phyloP scores from a whole-genome alignment of 345 rosid genomes.

The Punica granatum region DNA sequence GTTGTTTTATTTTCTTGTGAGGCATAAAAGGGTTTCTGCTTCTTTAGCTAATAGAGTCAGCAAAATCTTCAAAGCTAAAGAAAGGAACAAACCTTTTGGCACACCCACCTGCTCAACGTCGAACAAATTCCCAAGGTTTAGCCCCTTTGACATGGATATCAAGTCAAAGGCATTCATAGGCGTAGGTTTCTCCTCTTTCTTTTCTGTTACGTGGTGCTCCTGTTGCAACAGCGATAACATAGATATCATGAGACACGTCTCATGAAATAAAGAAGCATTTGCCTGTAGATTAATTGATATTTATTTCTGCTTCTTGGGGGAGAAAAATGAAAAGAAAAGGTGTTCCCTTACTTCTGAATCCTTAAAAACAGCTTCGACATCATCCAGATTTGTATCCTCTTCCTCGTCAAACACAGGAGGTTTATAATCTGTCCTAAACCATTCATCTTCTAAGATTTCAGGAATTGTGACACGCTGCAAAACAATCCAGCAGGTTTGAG shows the following conservation, averaged over 20 bases:
- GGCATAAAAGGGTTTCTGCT: not conserved
- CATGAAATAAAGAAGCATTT: not conserved
- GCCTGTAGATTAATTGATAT: not conserved
- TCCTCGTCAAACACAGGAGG: slow-evolving; percentile 79
- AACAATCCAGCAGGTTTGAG: slow-evolving; percentile 4
- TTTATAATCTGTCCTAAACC: slow-evolving; percentile 83
- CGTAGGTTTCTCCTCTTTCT: slow-evolving; percentile 71
- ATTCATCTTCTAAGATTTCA: slow-evolving; percentile 80
- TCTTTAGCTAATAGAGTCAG: not conserved
- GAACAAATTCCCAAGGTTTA: slow-evolving; percentile 79
- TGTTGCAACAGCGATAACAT: slow-evolving; percentile 17
- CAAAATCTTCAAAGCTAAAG: not conserved
- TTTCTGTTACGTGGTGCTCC: slow-evolving; percentile 90
- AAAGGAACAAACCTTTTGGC: slow-evolving; percentile 1
- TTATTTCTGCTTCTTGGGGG: not conserved
- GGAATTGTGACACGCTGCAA: slow-evolving; percentile 73
- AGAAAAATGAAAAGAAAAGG: not conserved
- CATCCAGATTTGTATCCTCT: slow-evolving; percentile 67
- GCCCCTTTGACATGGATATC: slow-evolving; percentile 88
- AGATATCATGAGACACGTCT: slow-evolving; percentile 3
- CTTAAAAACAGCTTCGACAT: slow-evolving; percentile 87
- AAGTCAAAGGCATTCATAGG: slow-evolving; percentile 90
- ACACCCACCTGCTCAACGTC: slow-evolving; percentile 66
- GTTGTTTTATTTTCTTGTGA: not conserved
- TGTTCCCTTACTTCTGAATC: slow-evolving; percentile 65